Percentiles rank a stretch among this genome's conserved stretches.
These are phyloP conservation scores for Agrocybe chaxingu DNA, from an alignment of 768 basidiomycete genomes.

Conservation along the genomic window DNA sequence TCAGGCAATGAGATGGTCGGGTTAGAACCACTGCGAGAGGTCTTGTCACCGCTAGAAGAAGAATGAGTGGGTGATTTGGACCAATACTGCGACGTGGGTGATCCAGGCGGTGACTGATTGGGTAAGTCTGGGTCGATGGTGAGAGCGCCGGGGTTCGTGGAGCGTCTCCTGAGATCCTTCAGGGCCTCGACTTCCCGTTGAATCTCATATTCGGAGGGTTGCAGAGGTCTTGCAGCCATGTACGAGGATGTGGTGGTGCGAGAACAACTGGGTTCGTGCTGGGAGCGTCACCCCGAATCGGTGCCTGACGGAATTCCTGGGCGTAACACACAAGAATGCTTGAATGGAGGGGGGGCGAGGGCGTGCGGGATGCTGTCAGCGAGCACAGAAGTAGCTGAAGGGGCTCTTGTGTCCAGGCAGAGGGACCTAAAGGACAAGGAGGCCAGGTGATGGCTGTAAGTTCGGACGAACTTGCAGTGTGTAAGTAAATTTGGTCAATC, in stretches of 20 bases:
- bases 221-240: slow-evolving; percentile 50
- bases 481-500: slow-evolving; percentile 14
- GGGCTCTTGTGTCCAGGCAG: too few species aligned
- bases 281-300: slow-evolving; percentile 7
- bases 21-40: slow-evolving; percentile 36
- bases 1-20: slow-evolving; percentile 16
- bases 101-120: slow-evolving; percentile 57
- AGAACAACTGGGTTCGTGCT: slow-evolving; percentile 8
- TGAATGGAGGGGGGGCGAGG: neutral
- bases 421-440: too few species aligned
- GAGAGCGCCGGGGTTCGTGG: slow-evolving; percentile 78
- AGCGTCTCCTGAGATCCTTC: slow-evolving; percentile 80
- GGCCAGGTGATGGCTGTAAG: neutral
- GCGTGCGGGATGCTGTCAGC: neutral
- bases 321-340: neutral
- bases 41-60: slow-evolving; percentile 37
- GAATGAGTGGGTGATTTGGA: slow-evolving; percentile 24
- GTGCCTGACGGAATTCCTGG: slow-evolving; percentile 5
- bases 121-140: slow-evolving; percentile 92
- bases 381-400: too few species aligned
- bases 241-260: slow-evolving; percentile 9
- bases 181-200: slow-evolving; percentile 84
- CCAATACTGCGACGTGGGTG: slow-evolving; percentile 56
- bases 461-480: slow-evolving; percentile 8
- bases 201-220: slow-evolving; percentile 83